These are phyloP conservation scores for Candida wancherniae DNA, from an alignment of 805 yeast species.

Conservation along the genomic window DNA sequence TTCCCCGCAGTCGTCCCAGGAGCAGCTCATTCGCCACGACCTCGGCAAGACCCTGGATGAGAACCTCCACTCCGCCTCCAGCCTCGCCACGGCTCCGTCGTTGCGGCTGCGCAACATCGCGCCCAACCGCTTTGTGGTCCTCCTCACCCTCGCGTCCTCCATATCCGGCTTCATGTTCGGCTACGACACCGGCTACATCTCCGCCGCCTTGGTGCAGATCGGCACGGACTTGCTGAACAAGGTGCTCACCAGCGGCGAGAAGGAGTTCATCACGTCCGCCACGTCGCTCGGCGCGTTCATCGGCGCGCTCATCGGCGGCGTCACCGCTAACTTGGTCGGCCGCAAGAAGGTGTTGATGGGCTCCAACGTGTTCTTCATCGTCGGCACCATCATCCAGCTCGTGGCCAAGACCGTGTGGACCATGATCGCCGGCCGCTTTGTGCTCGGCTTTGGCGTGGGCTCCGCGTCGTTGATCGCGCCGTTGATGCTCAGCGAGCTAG, in stretches of 20 bases:
- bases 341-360: constrained; percentile 79
- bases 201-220: constrained; percentile 84
- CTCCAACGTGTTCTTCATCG: constrained; percentile 74
- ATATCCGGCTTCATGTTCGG: constrained; percentile 97
- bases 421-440: constrained; percentile 86
- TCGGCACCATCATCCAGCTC: constrained; percentile 83
- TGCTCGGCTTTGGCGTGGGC: constrained; percentile 97
- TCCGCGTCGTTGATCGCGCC: constrained; percentile 94
- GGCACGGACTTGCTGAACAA: constrained; percentile 60
- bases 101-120: constrained; percentile 7
- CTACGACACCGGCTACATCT: constrained; percentile 95
- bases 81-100: no score
- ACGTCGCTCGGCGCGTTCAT: constrained; percentile 91
- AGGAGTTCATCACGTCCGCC: constrained; percentile 89
- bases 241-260: constrained; percentile 65
- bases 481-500: constrained; percentile 83
- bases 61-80: no score
- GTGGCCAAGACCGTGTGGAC: constrained; percentile 80
- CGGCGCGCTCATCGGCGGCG: constrained; percentile 75
- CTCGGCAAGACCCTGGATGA: no score
- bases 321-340: constrained; percentile 77
- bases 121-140: constrained; percentile 53
- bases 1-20: constrained; percentile 7
- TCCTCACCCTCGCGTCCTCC: constrained; percentile 71
- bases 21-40: constrained; percentile 1